These are phyloP conservation scores for Lachnellula hyalina DNA, from an alignment of 2,329 filamentous ascomycete genomes.

Conservation along the genomic window DNA sequence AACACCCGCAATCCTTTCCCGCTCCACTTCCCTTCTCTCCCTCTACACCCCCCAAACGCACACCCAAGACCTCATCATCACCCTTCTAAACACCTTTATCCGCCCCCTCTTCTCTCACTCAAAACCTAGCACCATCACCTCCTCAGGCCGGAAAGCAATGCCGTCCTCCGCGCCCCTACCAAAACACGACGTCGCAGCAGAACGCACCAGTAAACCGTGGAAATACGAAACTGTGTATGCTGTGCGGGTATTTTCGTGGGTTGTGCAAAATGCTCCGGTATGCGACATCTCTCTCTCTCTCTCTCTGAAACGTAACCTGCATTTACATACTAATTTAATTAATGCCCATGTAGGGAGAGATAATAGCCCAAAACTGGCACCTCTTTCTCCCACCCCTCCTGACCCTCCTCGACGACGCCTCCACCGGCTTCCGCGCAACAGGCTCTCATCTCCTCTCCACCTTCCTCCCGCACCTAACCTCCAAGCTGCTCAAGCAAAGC, in stretches of 20 bases:
- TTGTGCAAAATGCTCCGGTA: slow-evolving; percentile 46
- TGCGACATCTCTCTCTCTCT: slow-evolving; percentile 22
- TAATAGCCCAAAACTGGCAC: slow-evolving; percentile 57
- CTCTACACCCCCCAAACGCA: slow-evolving; percentile 16
- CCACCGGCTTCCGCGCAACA: slow-evolving; percentile 45
- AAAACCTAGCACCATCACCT: slow-evolving; percentile 48
- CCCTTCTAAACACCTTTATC: slow-evolving; percentile 57
- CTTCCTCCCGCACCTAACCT: slow-evolving; percentile 52
- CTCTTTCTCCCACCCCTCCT: slow-evolving; percentile 65
- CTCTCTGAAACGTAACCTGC: too few relatives aligned
- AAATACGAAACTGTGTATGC: slow-evolving; percentile 49
- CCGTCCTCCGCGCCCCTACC: slow-evolving; percentile 36
- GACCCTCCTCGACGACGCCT: slow-evolving; percentile 60
- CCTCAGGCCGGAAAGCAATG: slow-evolving; percentile 51
- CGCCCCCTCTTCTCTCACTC: slow-evolving; percentile 61
- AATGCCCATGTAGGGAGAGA: slow-evolving; percentile 30
- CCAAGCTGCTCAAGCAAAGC: slow-evolving; percentile 50
- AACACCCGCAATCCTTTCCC: slow-evolving; percentile 27
- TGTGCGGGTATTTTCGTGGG: slow-evolving; percentile 57
- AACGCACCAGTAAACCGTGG: slow-evolving; percentile 51
- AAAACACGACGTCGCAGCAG: slow-evolving; percentile 32
- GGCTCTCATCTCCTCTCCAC: slow-evolving; percentile 50
- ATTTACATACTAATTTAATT: background rate
- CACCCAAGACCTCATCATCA: slow-evolving; percentile 39
- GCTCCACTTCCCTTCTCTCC: slow-evolving; percentile 33